A percentile compares a stretch with the other conserved stretches of the same genome.
phyloP scores from a whole-genome alignment of 129 eudicot species.

The Cynara cardunculus region DNA sequence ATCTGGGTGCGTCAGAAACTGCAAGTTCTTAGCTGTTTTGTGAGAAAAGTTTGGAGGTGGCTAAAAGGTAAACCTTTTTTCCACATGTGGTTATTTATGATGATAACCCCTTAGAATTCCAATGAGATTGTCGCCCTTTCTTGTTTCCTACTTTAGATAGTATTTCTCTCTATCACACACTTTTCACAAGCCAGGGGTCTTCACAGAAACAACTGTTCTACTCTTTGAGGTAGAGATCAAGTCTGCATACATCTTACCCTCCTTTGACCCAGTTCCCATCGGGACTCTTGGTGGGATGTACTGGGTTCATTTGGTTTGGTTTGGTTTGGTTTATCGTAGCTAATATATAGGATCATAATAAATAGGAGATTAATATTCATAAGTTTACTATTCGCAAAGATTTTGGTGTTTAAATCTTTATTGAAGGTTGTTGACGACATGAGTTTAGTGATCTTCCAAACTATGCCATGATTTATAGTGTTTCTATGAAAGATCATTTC shows the following conservation, averaged over 20 bases:
- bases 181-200: background rate
- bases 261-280: background rate
- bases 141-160: background rate
- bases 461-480: background rate
- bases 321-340: background rate
- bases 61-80: background rate
- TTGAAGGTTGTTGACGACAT: background rate
- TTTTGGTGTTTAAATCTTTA: background rate
- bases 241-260: background rate
- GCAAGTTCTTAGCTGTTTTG: background rate
- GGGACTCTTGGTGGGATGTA: background rate
- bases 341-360: background rate
- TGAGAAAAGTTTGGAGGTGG: background rate
- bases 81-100: background rate
- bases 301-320: background rate
- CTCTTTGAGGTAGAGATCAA: background rate
- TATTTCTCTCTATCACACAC: background rate
- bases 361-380: background rate
- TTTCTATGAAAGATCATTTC: background rate
- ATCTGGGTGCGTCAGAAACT: background rate
- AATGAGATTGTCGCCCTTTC: background rate
- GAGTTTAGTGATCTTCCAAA: background rate
- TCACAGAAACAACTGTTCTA: background rate
- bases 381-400: background rate
- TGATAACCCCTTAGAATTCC: background rate